Evolutionary conservation across 306 rosid species (phyloP).

Genomic region (Prunus kanzakura): DNA sequence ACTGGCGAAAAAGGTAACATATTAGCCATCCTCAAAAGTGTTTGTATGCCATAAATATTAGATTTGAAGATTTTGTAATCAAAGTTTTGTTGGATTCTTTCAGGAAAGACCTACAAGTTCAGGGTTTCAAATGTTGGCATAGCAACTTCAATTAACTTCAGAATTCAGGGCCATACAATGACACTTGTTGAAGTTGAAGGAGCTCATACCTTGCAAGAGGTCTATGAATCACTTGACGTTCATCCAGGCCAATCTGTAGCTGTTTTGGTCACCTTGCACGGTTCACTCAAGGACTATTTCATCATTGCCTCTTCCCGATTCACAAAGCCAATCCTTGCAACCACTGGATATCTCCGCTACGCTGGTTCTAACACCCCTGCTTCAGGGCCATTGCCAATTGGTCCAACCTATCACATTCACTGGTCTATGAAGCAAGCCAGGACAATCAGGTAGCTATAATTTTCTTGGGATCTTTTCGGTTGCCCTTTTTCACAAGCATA

Average conservation of each 20-base stretch:
- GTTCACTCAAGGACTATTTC: conserved; percentile 35
- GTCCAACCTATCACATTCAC: conserved; percentile 45
- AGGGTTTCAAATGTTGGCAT: conserved; percentile 75
- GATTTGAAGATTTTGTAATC: not conserved
- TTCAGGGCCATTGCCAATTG: conserved; percentile 50
- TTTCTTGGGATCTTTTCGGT: not conserved
- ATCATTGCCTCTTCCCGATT: conserved; percentile 69
- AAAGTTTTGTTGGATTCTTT: not conserved
- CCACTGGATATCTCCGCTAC: conserved; percentile 59
- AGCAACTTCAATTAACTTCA: conserved; percentile 58
- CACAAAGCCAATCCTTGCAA: conserved; percentile 32
- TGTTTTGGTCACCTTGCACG: conserved; percentile 46
- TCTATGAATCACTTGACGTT: conserved; percentile 58
- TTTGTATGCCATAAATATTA: not conserved
- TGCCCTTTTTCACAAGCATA: not conserved
- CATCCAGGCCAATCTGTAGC: conserved; percentile 75
- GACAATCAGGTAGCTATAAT: conserved; percentile 54
- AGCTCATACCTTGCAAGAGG: conserved; percentile 67
- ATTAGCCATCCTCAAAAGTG: not conserved
- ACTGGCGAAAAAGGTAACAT: conserved; percentile 53
- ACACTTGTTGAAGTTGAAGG: conserved; percentile 87
- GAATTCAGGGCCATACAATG: conserved; percentile 63
- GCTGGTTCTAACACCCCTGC: conserved; percentile 46
- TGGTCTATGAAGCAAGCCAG: conserved; percentile 86
- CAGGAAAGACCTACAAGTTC: conserved; percentile 78